These are phyloP conservation scores for Alternaria solani DNA, from an alignment of 2,329 filamentous ascomycete species.

Conservation along the genomic window DNA sequence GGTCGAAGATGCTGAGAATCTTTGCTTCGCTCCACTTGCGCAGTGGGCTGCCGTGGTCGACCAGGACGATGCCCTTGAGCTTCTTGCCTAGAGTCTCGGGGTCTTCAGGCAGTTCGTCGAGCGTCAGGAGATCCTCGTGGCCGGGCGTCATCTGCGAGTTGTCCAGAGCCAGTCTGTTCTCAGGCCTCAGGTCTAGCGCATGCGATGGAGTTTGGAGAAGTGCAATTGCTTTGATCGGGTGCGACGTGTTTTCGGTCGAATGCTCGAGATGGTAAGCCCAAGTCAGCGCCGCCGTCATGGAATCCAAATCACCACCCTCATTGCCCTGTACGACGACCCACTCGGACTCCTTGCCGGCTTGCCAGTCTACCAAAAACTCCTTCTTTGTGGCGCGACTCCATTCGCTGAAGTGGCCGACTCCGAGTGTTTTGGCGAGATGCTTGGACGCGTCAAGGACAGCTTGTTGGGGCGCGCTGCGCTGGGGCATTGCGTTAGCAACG, in stretches of 20 bases:
- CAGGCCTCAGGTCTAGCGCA: conserved; percentile 57
- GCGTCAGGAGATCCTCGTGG: conserved; percentile 57
- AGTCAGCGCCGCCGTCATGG: conserved; percentile 56
- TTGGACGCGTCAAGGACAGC: conserved; percentile 22
- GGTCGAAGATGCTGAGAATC: conserved; percentile 59
- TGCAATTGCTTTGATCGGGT: conserved; percentile 57
- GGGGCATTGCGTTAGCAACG: conserved; percentile 26
- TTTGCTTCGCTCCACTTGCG: conserved; percentile 55
- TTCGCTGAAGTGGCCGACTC: conserved; percentile 60
- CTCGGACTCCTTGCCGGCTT: conserved; percentile 52
- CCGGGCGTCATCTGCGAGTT: conserved; percentile 58
- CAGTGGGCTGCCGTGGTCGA: conserved; percentile 55
- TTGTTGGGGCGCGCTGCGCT: conserved; percentile 27
- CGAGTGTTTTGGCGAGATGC: conserved; percentile 29
- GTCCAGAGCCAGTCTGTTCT: conserved; percentile 57
- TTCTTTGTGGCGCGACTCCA: conserved; percentile 59
- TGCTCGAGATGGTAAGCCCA: conserved; percentile 60
- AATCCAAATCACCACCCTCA: conserved; percentile 56
- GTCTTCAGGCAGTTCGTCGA: conserved; percentile 59
- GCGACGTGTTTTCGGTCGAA: conserved; percentile 53
- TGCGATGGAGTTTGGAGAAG: conserved; percentile 57
- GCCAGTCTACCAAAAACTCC: conserved; percentile 58
- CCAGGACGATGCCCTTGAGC: conserved; percentile 57
- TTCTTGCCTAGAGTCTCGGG: conserved; percentile 55
- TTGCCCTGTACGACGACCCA: conserved; percentile 59